phyloP scores from a whole-genome alignment of 2,329 filamentous ascomycete species.

The Aspergillus sp. region DNA sequence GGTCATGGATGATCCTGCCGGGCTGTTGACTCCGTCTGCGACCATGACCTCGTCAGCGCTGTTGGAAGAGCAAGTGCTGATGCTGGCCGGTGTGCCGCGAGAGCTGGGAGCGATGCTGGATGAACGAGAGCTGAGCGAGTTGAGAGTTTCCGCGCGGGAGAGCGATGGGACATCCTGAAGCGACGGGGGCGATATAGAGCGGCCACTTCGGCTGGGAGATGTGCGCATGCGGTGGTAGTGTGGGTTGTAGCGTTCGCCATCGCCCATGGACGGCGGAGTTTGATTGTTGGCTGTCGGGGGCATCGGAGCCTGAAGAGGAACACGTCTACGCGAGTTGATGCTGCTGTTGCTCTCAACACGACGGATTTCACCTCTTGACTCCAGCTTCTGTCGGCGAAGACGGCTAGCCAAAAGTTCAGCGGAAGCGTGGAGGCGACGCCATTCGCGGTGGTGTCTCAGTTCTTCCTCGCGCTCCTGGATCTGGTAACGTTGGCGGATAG shows the following conservation, averaged over 20 bases:
- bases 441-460: slow-evolving; percentile 13
- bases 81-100: slow-evolving; percentile 39
- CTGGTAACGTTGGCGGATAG: slow-evolving; percentile 62
- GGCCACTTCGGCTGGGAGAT: slow-evolving; percentile 22
- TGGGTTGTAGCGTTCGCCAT: slow-evolving; percentile 30
- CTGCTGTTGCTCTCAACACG: slow-evolving; percentile 15
- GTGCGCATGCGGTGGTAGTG: slow-evolving; percentile 20
- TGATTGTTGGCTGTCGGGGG: slow-evolving; percentile 24
- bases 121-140: slow-evolving; percentile 38
- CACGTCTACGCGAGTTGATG: slow-evolving; percentile 19
- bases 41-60: slow-evolving; percentile 30
- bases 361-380: slow-evolving; percentile 23
- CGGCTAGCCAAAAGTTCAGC: slow-evolving; percentile 31
- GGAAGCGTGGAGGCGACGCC: slow-evolving; percentile 18
- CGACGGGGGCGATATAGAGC: slow-evolving; percentile 41
- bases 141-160: slow-evolving; percentile 36
- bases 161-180: slow-evolving; percentile 40
- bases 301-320: slow-evolving; percentile 3
- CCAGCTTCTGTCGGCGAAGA: slow-evolving; percentile 32
- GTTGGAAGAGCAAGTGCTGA: slow-evolving; percentile 34
- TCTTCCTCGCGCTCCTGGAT: slow-evolving; percentile 46
- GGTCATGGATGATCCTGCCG: slow-evolving; percentile 22
- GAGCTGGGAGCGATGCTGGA: slow-evolving; percentile 41
- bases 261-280: slow-evolving; percentile 22
- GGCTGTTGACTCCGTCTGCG: slow-evolving; percentile 28